Percentiles rank a stretch among this genome's conserved stretches.
These are phyloP conservation scores for Quillaja saponaria DNA, from an alignment of 306 rosid species.

Conservation along the genomic window DNA sequence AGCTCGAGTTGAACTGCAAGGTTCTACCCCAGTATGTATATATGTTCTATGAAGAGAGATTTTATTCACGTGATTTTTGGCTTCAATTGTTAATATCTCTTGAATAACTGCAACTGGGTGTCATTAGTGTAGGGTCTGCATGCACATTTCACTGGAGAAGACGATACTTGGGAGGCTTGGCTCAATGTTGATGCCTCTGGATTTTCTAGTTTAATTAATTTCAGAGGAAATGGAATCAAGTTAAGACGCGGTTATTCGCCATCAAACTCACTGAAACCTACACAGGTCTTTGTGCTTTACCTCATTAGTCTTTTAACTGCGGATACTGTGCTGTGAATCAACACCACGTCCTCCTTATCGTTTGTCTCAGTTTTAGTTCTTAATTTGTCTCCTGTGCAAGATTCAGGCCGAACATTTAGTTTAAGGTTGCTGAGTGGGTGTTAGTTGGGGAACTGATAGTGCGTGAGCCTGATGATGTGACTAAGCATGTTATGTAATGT, in stretches of 20 bases:
- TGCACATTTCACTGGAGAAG: constrained; percentile 95
- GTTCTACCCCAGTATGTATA: constrained; percentile 70
- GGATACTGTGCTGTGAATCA: background rate
- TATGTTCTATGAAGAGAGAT: constrained; percentile 22
- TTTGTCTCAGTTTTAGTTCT: no score
- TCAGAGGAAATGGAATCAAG: constrained; percentile 73
- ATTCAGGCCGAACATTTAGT: no score
- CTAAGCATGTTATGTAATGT: no score
- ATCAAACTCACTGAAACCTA: constrained; percentile 73
- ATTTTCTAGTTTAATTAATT: constrained; percentile 62
- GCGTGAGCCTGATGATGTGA: no score
- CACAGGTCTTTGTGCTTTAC: constrained; percentile 56
- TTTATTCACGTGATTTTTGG: background rate
- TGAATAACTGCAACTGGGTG: constrained; percentile 35
- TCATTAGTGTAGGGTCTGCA: constrained; percentile 72
- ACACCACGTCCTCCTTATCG: no score
- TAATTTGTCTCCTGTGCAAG: no score
- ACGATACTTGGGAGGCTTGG: constrained; percentile 98
- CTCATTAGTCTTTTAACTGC: constrained; percentile 13
- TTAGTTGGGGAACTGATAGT: no score
- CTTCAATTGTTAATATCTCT: constrained; percentile 5
- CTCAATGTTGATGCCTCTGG: constrained; percentile 86
- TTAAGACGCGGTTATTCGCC: constrained; percentile 93
- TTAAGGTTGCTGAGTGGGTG: no score
- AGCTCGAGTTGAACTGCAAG: constrained; percentile 93